These are phyloP conservation scores for Plasmodium reichenowi DNA, from an alignment of 169 alveolate genomes.

Conservation along the genomic window DNA sequence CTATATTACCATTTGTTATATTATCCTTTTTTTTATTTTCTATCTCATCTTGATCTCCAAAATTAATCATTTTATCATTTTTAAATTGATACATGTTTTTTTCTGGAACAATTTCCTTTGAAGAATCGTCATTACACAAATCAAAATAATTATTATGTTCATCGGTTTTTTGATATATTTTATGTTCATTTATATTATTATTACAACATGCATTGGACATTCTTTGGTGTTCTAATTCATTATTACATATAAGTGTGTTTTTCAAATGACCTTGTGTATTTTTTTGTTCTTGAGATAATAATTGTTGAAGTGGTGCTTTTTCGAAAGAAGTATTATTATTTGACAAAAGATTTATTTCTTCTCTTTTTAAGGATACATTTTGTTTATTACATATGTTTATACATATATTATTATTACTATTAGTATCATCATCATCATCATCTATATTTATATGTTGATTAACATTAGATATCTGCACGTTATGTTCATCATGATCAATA, in stretches of 20 bases:
- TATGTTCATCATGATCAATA: conserved; percentile 1
- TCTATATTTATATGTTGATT: neutral
- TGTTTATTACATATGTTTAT: neutral
- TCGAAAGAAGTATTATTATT: neutral
- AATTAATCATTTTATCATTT: neutral
- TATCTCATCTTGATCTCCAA: neutral
- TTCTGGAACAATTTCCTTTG: neutral
- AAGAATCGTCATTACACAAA: neutral
- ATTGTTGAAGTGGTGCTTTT: neutral
- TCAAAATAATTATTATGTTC: neutral
- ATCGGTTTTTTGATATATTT: too few relatives aligned
- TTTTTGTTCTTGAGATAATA: neutral
- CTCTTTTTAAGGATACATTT: neutral
- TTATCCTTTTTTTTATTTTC: neutral
- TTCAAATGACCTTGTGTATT: neutral
- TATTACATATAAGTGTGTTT: neutral
- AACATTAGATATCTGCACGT: too few relatives aligned
- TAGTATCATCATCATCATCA: conserved; percentile 5
- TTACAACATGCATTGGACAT: neutral
- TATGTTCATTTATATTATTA: neutral
- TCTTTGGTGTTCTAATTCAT: neutral
- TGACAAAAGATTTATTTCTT: neutral
- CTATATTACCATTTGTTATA: neutral
- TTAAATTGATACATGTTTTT: neutral
- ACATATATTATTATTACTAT: neutral